Evolutionary conservation across 176 grass and related monocot species (phyloP).

Genomic region (Eleusine indica): DNA sequence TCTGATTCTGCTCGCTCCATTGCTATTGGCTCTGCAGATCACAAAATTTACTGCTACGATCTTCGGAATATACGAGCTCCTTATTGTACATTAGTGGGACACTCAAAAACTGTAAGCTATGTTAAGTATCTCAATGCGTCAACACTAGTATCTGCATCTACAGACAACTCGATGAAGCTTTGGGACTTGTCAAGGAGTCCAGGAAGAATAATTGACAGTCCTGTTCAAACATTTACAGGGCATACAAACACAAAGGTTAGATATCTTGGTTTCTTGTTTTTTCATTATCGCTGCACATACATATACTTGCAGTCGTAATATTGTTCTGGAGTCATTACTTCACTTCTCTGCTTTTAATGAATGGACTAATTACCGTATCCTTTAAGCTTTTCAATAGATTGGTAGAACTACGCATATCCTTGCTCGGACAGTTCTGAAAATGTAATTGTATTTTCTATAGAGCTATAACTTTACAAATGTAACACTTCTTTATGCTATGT

Average conservation of each 20-base stretch:
- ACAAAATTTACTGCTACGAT: slow-evolving; percentile 97
- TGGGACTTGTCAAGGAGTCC: slow-evolving; percentile 75
- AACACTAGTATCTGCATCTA: slow-evolving; percentile 83
- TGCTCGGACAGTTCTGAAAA: not conserved
- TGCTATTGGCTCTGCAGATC: slow-evolving; percentile 93
- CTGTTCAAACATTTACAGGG: slow-evolving; percentile 86
- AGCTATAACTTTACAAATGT: not conserved
- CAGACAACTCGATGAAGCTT: slow-evolving; percentile 87
- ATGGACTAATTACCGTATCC: slow-evolving; percentile 19
- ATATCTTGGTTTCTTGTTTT: not conserved
- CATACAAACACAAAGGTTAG: slow-evolving; percentile 96
- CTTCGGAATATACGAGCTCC: slow-evolving; percentile 81
- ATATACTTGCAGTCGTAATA: not conserved
- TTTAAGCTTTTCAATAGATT: not conserved
- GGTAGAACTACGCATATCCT: not conserved
- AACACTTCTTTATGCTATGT: not conserved
- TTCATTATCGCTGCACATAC: not conserved
- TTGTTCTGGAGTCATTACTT: not conserved
- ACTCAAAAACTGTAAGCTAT: slow-evolving; percentile 96
- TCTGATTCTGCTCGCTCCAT: slow-evolving; percentile 75
- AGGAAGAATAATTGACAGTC: slow-evolving; percentile 59
- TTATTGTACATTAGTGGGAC: slow-evolving; percentile 68
- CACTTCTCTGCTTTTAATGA: not conserved
- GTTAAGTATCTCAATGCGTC: slow-evolving; percentile 82
- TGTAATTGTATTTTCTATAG: not conserved